phyloP scores from a whole-genome alignment of 768 basidiomycete species.

The Collybiopsis confluens region DNA sequence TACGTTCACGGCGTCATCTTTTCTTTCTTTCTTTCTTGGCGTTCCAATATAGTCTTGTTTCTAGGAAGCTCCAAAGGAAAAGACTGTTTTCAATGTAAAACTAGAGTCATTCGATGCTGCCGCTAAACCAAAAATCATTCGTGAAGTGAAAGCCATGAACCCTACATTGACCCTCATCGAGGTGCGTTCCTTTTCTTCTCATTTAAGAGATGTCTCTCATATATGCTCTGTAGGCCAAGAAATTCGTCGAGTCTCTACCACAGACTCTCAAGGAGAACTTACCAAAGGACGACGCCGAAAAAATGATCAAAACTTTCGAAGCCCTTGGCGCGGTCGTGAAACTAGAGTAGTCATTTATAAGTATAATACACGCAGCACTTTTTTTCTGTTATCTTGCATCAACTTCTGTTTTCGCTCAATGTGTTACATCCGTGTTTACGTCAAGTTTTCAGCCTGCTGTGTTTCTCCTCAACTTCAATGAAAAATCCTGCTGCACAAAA shows the following conservation, averaged over 20 bases:
- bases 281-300: slow-evolving; percentile 96
- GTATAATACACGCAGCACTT: background rate
- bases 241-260: slow-evolving; percentile 95
- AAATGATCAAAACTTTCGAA: slow-evolving; percentile 88
- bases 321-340: slow-evolving; percentile 82
- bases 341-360: slow-evolving; percentile 56
- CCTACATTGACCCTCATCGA: slow-evolving; percentile 97
- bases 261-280: slow-evolving; percentile 92
- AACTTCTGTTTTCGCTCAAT: no score
- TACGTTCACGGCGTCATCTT: slow-evolving; percentile 17
- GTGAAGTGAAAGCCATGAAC: slow-evolving; percentile 93
- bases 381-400: background rate
- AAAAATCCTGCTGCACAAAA: no score
- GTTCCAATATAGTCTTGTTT: background rate
- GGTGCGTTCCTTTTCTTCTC: slow-evolving; percentile 45
- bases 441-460: no score
- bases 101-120: slow-evolving; percentile 91
- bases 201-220: background rate
- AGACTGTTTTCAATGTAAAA: slow-evolving; percentile 94
- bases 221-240: slow-evolving; percentile 86
- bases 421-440: no score
- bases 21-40: background rate
- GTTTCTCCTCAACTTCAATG: no score
- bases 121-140: slow-evolving; percentile 94
- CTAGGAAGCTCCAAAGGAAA: slow-evolving; percentile 96